These are phyloP conservation scores for Verbena officinalis DNA, from an alignment of 257 asterid species.

Conservation along the genomic window DNA sequence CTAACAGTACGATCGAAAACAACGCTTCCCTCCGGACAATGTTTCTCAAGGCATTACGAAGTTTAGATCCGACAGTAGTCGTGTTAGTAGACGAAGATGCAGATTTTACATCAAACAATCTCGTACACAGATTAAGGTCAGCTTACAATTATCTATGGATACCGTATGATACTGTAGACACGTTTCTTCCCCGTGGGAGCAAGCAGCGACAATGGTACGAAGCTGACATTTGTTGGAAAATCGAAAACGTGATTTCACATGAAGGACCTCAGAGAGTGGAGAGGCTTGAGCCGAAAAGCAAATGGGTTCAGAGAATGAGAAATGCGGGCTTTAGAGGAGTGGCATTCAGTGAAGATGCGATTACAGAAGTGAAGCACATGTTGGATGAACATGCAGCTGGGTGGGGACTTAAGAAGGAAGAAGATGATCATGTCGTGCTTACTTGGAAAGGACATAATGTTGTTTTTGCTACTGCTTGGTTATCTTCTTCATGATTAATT, in stretches of 20 bases:
- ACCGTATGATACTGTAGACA: slow-evolving; percentile 84
- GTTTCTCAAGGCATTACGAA: slow-evolving; percentile 64
- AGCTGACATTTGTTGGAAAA: slow-evolving; percentile 87
- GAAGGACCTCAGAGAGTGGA: slow-evolving; percentile 80
- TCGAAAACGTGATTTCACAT: slow-evolving; percentile 78
- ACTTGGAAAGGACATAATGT: slow-evolving; percentile 98
- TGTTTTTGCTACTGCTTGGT: slow-evolving; percentile 91
- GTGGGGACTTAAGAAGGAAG: slow-evolving; percentile 94
- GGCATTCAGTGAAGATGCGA: slow-evolving; percentile 64
- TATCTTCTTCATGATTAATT: slow-evolving; percentile 39
- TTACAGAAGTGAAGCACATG: slow-evolving; percentile 75
- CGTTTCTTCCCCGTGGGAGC: slow-evolving; percentile 75
- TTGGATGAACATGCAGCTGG: slow-evolving; percentile 95
- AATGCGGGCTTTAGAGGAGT: slow-evolving; percentile 54
- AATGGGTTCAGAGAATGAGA: slow-evolving; percentile 83
- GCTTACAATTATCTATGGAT: slow-evolving; percentile 94
- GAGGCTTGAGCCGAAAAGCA: slow-evolving; percentile 65
- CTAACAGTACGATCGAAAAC: not conserved
- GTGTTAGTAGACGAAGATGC: slow-evolving; percentile 87
- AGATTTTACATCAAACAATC: slow-evolving; percentile 69
- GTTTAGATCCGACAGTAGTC: slow-evolving; percentile 61
- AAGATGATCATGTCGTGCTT: slow-evolving; percentile 70
- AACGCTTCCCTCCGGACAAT: slow-evolving; percentile 43
- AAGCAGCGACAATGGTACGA: slow-evolving; percentile 88
- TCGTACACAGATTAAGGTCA: slow-evolving; percentile 65